Evolutionary conservation across 306 rosid species (phyloP), one percentile per base, ranked within the genome.

Genomic region (Pachyrhizus erosus): DNA sequence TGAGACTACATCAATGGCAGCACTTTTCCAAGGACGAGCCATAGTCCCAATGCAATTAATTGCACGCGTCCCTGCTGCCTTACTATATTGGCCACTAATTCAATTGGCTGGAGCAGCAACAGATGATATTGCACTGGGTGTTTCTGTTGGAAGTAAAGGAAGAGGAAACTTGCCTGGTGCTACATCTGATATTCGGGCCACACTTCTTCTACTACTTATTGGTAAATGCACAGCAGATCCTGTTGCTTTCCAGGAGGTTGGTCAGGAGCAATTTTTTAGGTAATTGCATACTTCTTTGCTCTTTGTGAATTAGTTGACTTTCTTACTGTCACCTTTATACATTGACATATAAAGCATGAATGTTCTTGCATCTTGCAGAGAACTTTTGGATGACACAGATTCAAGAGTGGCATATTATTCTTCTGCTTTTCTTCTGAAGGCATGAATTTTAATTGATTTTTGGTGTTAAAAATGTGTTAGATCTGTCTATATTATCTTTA

Each of bases 21-120:
- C 97, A 62, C 89, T 90, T 85, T 93, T 94, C 76, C 94, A 84
- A 79, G 97, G 99, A 80, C 94, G 89, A 70, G 97, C 99, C 65
- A 84, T 94, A 57, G 96, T 96, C 79, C 98, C 99, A 68, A 96
- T 91, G 97, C 95, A 92, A 84, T 89, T 96, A 78, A 92, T 96
- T 80, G 93, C 94, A 20, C 94, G 94, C 58, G 97, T 96, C 85
- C 99, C 99, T 76, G 94, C 97, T 82, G 95, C 93, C 65, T 84
- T 96, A 82, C 88, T 96, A 73, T 92, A 91, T 78, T 96, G 99
- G 98, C 99, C 98, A 39, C 87, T 96, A 82, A 86, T 96, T 84
- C 99, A 96, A 86, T 97, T 96, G 83, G 99, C 97, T 33, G 94
- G 98, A 66, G 99, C 98, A 76, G 97, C 97, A 76, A 92, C 99